Evolutionary conservation across 495 filamentous ascomycete genomes (phyloP).

Genomic region (Daldinia decipiens): DNA sequence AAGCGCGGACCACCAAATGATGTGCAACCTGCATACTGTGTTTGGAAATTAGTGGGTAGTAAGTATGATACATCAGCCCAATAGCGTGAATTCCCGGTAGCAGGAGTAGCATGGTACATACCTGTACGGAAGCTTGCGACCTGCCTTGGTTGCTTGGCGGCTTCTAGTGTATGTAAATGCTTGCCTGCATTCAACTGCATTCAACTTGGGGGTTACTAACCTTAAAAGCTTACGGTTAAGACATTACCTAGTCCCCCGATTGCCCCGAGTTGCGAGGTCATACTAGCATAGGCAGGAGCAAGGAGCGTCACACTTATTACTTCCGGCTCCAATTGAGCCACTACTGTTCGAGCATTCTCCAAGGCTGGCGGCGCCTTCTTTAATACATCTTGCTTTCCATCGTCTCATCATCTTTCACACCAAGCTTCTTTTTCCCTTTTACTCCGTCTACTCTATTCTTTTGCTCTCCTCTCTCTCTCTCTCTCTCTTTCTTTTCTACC

Average conservation of each 20-base stretch:
- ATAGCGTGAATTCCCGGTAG: constrained; percentile 43
- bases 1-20: constrained; percentile 28
- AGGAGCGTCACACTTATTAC: constrained; percentile 27
- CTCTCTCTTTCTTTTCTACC: constrained; percentile 1
- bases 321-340: constrained; percentile 34
- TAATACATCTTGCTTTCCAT: constrained; percentile 15
- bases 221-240: constrained; percentile 17
- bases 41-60: constrained; percentile 12
- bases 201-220: constrained; percentile 13
- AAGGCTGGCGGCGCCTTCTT: constrained; percentile 28
- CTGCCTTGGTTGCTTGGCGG: constrained; percentile 6
- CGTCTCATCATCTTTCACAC: constrained; percentile 17
- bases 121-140: constrained; percentile 10
- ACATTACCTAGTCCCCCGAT: constrained; percentile 25
- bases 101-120: constrained; percentile 15
- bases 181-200: constrained; percentile 13
- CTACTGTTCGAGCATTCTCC: constrained; percentile 29
- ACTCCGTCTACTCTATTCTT: not conserved
- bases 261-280: constrained; percentile 29
- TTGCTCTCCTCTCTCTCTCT: constrained; percentile 2
- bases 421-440: not conserved
- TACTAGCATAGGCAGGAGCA: constrained; percentile 28
- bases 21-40: not conserved
- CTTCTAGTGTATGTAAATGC: constrained; percentile 6
- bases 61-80: not conserved